Evolutionary conservation across 148 eudicot genomes (phyloP).

Genomic region (Chenopodium quinoa): DNA sequence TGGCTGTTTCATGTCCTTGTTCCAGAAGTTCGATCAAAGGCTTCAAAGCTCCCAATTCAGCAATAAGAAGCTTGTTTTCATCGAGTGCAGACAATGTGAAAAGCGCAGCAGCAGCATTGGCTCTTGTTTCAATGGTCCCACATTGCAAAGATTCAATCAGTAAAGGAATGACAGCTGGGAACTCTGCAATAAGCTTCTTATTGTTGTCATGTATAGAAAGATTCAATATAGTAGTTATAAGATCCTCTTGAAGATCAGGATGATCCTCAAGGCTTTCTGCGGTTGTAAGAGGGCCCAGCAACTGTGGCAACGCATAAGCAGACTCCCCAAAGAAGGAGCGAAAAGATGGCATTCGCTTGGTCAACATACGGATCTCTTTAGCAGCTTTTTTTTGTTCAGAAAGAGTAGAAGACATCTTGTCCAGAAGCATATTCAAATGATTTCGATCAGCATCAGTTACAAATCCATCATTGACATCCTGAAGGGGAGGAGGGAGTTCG

Average conservation of each 20-base stretch:
- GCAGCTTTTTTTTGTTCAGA: constrained; percentile 65
- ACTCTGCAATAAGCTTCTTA: constrained; percentile 38
- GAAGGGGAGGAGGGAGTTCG: constrained; percentile 41
- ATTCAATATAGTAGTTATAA: constrained; percentile 43
- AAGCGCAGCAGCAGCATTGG: constrained; percentile 55
- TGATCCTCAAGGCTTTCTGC: constrained; percentile 20
- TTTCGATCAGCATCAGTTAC: constrained; percentile 51
- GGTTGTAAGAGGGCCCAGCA: constrained; percentile 33
- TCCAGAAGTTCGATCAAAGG: constrained; percentile 49
- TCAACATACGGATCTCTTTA: constrained; percentile 43
- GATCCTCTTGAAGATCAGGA: constrained; percentile 49
- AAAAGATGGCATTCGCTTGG: constrained; percentile 37
- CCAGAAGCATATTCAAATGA: constrained; percentile 42
- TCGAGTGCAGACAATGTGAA: constrained; percentile 49
- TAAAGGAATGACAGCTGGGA: constrained; percentile 39
- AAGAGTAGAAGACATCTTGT: constrained; percentile 52
- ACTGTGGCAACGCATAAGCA: constrained; percentile 34
- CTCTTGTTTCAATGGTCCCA: constrained; percentile 35
- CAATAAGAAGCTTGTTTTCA: constrained; percentile 41
- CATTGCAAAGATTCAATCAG: constrained; percentile 40
- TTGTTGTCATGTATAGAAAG: constrained; percentile 40
- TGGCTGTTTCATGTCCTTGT: constrained; percentile 42
- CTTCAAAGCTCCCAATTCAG: constrained; percentile 35
- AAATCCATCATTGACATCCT: constrained; percentile 37
- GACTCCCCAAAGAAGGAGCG: constrained; percentile 44